phyloP scores from a whole-genome alignment of 2,329 filamentous ascomycete genomes.

The Eutypa lata region DNA sequence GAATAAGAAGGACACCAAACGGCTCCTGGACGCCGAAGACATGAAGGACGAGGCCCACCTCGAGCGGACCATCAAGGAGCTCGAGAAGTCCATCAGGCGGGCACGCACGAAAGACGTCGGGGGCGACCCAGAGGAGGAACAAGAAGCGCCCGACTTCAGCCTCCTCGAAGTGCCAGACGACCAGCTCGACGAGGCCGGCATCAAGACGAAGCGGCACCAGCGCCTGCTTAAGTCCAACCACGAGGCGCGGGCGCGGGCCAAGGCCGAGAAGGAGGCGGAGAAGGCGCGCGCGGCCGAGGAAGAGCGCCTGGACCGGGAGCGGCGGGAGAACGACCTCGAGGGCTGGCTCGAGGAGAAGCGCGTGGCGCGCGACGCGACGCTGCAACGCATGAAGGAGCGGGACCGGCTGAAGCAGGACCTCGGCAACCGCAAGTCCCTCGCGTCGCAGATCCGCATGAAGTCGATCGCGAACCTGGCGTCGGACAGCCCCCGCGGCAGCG shows the following conservation, averaged over 20 bases:
- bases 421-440: slow-evolving; percentile 93
- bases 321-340: slow-evolving; percentile 79
- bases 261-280: slow-evolving; percentile 92
- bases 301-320: slow-evolving; percentile 78
- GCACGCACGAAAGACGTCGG: slow-evolving; percentile 92
- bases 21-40: slow-evolving; percentile 84
- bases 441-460: slow-evolving; percentile 97
- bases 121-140: slow-evolving; percentile 73
- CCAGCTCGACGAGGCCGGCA: slow-evolving; percentile 81
- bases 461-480: slow-evolving; percentile 93
- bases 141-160: slow-evolving; percentile 80
- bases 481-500: slow-evolving; percentile 78
- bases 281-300: slow-evolving; percentile 81
- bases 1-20: slow-evolving; percentile 87
- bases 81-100: slow-evolving; percentile 86
- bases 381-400: slow-evolving; percentile 88
- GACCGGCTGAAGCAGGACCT: slow-evolving; percentile 91
- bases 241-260: slow-evolving; percentile 88
- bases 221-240: slow-evolving; percentile 91
- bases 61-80: slow-evolving; percentile 79
- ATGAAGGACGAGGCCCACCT: slow-evolving; percentile 87
- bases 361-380: slow-evolving; percentile 63
- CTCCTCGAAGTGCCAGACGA: slow-evolving; percentile 88
- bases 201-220: slow-evolving; percentile 93
- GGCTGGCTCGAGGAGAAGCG: slow-evolving; percentile 83